Percentiles rank a stretch among this genome's conserved stretches.
phyloP scores from a whole-genome alignment of 225 moss, liverwort and hornwort genomes.

The Anthoceros angustus region DNA sequence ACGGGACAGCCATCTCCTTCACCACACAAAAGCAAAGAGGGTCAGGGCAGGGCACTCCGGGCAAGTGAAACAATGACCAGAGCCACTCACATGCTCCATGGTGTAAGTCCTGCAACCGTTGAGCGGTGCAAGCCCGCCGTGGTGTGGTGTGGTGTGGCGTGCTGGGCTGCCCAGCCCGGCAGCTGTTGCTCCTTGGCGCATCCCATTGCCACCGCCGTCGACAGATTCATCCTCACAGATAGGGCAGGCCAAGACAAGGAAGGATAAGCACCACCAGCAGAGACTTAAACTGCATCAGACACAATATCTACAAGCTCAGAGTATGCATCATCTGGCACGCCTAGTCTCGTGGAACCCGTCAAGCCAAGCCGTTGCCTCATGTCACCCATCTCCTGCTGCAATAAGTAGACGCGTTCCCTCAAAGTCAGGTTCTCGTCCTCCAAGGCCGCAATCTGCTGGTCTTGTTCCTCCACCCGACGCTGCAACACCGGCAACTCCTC shows the following conservation, averaged over 20 bases:
- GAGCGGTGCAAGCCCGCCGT: too few relatives aligned
- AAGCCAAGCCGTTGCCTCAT: slow-evolving; percentile 10
- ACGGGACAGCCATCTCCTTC: neutral
- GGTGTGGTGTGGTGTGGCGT: too few relatives aligned
- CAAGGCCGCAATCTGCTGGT: slow-evolving; percentile 22
- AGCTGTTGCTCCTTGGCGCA: neutral
- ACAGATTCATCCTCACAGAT: neutral
- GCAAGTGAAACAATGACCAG: slow-evolving; percentile 2
- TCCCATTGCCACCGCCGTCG: neutral
- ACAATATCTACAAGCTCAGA: slow-evolving; percentile 1
- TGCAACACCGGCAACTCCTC: slow-evolving; percentile 9
- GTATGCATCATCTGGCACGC: slow-evolving; percentile 4
- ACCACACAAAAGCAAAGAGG: neutral
- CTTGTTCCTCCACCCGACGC: slow-evolving; percentile 28
- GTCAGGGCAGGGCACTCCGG: neutral
- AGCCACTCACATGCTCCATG: slow-evolving; percentile 5
- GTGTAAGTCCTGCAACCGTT: neutral
- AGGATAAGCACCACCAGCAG: neutral
- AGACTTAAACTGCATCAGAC: neutral
- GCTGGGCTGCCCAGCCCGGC: neutral
- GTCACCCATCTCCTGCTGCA: slow-evolving; percentile 29
- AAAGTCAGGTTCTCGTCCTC: slow-evolving; percentile 35
- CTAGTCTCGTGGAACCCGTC: neutral
- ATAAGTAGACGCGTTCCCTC: slow-evolving; percentile 28
- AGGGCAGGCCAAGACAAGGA: neutral